Conservation (phyloP, 73 alveolate genomes). For the Tetrahymena elliotti region DNA sequence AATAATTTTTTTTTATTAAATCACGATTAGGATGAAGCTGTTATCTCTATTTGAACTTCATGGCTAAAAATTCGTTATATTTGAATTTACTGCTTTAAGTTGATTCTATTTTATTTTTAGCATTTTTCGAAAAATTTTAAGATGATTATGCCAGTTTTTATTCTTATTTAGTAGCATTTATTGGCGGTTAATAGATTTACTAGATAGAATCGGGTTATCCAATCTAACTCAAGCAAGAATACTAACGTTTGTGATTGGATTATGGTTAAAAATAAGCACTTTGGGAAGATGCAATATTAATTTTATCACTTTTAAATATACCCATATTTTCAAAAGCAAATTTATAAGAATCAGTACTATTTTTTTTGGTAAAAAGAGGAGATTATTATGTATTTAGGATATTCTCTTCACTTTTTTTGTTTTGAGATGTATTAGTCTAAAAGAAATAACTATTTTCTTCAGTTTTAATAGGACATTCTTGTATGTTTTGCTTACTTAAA, state of each 20-base stretch:
- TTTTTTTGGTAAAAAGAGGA: neutral
- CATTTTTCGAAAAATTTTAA: neutral
- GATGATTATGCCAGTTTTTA: neutral
- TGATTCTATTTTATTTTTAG: neutral
- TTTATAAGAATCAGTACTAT: neutral
- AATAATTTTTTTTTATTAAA: neutral
- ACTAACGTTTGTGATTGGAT: neutral
- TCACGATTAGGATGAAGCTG: neutral
- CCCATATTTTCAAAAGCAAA: neutral
- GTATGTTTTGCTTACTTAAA: neutral
- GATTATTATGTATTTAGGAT: neutral
- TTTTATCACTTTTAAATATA: neutral
- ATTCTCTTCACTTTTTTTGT: neutral
- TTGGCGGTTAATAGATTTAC: neutral
- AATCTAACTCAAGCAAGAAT: neutral
- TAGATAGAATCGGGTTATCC: neutral
- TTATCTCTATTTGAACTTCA: neutral
- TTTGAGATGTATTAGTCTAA: neutral
- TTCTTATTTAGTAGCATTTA: neutral
- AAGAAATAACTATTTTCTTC: neutral
- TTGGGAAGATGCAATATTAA: neutral
- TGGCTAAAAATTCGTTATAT: neutral
- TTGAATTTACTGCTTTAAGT: neutral
- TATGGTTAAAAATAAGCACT: neutral
- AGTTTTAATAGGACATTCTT: neutral